These are phyloP conservation scores for Puccinia horiana DNA, from an alignment of 1,284 basidiomycete species.

Conservation along the genomic window DNA sequence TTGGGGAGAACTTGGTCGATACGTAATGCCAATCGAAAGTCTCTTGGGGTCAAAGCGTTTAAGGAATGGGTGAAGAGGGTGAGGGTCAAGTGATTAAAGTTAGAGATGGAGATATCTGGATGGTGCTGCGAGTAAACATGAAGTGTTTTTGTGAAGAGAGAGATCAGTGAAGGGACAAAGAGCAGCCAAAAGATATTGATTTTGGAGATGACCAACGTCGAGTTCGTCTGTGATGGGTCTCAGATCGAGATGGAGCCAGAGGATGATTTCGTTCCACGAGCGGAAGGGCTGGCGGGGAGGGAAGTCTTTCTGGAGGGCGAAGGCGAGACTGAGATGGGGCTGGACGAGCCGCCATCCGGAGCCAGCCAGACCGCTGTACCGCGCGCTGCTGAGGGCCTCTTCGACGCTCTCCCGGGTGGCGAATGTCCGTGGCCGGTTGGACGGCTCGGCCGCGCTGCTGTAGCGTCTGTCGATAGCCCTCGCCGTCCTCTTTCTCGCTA, in stretches of 20 bases:
- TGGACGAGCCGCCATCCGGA: conserved; percentile 29
- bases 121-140: conserved; percentile 28
- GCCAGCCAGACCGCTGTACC: neutral
- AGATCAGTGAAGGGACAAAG: neutral
- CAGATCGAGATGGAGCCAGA: conserved; percentile 10
- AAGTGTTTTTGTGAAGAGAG: neutral
- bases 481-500: no score
- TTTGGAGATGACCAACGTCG: conserved; percentile 6
- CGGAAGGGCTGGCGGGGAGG: neutral
- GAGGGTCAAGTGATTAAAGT: conserved; percentile 29
- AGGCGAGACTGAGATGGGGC: neutral
- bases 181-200: neutral
- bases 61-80: conserved; percentile 42
- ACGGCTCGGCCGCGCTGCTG: neutral
- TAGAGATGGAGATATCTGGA: conserved; percentile 35
- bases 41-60: conserved; percentile 44
- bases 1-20: conserved; percentile 11
- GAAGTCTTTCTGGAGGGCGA: conserved; percentile 1
- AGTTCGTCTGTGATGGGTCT: conserved; percentile 25
- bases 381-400: neutral
- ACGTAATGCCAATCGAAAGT: conserved; percentile 39
- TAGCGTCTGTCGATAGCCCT: no score
- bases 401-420: neutral
- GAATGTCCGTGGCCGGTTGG: neutral
- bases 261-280: conserved; percentile 13